Base-by-base conservation (phyloP, 495 filamentous ascomycete genomes). In the Talaromyces stipitatus region DNA sequence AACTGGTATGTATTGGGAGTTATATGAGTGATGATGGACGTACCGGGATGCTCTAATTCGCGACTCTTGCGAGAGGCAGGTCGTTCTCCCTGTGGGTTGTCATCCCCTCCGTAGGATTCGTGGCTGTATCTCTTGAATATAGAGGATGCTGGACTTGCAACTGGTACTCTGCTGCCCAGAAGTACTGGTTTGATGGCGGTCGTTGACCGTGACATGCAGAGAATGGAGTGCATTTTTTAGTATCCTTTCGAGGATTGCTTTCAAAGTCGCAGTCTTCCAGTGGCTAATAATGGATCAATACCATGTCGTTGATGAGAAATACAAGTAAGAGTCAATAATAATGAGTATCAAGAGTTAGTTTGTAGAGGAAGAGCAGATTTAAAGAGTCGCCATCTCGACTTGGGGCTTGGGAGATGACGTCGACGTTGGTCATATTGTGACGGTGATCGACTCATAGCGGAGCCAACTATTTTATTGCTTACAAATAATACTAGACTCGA, bases 1-100 rank as follows among this genome's bases (percentile, higher is more conserved):
- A 2, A 9, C 36, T 18, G 32, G 32, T 10, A 32, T 7, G 36
- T 0, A 41, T 16, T 41, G n/a, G 33, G 4, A 6, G 14, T 20
- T 23, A 10, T 11, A 26, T 47, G 20, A 24, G 9, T 9, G 43
- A 3, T 1, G 22, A 0, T 14, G 4, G 43, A 47, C 43, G 4
- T 14, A 68, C 66, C 66, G n/a, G 66, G 66, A 58, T 69, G 66
- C 51, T 69, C 64, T 8, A 66, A 56, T 45, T 66, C 62, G 22
- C 61, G 55, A 18, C 52, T 58, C 12, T 60, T 57, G 27, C 55
- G 43, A 27, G 54, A 55, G 2, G 54, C 54, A 29, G 54, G 54
- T 23, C 20, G 53, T 28, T 60, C 3, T 20, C 36, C 20, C 0
- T 56, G 14, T 9, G 55, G 46, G 11, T 65, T 57, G 29, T 61